Conservation (phyloP, 2,329 filamentous ascomycete species). For the Xylariaceae sp. region DNA sequence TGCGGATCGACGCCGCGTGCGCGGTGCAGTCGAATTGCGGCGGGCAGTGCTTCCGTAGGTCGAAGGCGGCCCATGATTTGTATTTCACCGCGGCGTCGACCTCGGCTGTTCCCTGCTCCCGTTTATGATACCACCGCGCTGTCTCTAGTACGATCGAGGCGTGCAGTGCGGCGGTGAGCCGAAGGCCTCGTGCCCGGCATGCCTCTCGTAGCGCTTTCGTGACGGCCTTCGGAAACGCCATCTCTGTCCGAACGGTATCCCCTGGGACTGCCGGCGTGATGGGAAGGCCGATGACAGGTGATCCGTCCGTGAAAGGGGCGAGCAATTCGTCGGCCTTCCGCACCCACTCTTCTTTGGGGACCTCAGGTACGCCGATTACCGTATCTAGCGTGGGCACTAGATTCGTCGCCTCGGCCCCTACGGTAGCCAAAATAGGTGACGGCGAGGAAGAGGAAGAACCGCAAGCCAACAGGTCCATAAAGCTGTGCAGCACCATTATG, state of each 20-base stretch:
- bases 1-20: conserved; percentile 9
- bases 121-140: background rate
- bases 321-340: conserved; percentile 3
- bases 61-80: conserved; percentile 16
- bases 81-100: background rate
- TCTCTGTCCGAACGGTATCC: conserved; percentile 7
- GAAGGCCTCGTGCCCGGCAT: conserved; percentile 4
- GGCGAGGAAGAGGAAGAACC: background rate
- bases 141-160: conserved; percentile 11
- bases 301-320: conserved; percentile 7
- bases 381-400: conserved; percentile 6
- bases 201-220: conserved; percentile 4
- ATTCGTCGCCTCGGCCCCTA: background rate
- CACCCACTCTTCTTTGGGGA: background rate
- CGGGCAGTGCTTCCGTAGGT: conserved; percentile 13
- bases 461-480: background rate
- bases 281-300: conserved; percentile 11
- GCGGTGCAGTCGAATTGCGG: background rate
- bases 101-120: background rate
- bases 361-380: background rate
- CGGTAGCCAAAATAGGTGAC: background rate
- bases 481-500: conserved; percentile 12
- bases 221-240: background rate
- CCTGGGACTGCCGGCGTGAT: conserved; percentile 4
- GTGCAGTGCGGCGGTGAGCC: conserved; percentile 11